phyloP scores from a whole-genome alignment of 2,329 filamentous ascomycete species.

The Epichloe glyceriae region DNA sequence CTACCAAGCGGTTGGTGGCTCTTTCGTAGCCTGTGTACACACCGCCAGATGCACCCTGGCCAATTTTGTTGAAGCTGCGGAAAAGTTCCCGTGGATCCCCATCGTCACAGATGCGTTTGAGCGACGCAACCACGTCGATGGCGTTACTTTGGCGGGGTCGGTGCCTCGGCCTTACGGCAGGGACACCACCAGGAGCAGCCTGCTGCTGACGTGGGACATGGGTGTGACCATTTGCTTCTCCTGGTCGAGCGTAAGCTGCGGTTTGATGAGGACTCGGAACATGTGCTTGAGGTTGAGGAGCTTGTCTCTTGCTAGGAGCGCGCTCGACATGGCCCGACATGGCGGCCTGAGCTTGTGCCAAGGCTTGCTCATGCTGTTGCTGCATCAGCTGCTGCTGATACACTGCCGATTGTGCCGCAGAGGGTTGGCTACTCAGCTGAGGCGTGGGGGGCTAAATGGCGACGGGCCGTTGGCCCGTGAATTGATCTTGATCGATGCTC shows the following conservation, averaged over 20 bases:
- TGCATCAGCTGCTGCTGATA: constrained; percentile 55
- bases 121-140: constrained; percentile 67
- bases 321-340: constrained; percentile 59
- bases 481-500: constrained; percentile 55
- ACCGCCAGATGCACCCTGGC: constrained; percentile 90
- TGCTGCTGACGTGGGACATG: constrained; percentile 25
- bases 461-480: constrained; percentile 45
- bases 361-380: constrained; percentile 77
- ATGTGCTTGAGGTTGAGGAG: constrained; percentile 17
- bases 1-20: constrained; percentile 74
- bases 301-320: constrained; percentile 58
- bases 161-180: constrained; percentile 58
- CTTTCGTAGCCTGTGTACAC: constrained; percentile 86
- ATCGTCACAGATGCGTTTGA: constrained; percentile 81
- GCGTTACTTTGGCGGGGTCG: constrained; percentile 66
- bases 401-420: constrained; percentile 26
- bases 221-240: constrained; percentile 19
- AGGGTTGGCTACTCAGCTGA: constrained; percentile 15
- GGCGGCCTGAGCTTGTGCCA: constrained; percentile 66
- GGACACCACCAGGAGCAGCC: constrained; percentile 22
- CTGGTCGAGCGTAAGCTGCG: constrained; percentile 16
- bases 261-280: constrained; percentile 12
- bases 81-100: constrained; percentile 85
- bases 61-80: constrained; percentile 82
- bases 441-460: constrained; percentile 35